These are phyloP conservation scores for Neopestalotiopsis rosae DNA, from an alignment of 2,329 filamentous ascomycete genomes.

Conservation along the genomic window DNA sequence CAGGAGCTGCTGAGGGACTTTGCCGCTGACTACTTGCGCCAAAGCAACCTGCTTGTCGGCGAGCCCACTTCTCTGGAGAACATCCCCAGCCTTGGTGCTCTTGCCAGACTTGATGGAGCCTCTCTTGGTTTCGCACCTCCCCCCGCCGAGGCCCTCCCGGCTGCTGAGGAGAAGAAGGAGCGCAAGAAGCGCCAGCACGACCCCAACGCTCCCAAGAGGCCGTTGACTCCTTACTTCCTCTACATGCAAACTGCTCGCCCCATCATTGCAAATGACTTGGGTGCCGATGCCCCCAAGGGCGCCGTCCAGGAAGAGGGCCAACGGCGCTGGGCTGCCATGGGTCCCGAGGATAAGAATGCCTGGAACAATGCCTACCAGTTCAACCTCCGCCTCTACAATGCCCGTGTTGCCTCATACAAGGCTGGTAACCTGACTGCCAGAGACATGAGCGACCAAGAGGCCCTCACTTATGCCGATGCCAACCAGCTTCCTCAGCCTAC, in stretches of 20 bases:
- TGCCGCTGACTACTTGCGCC: constrained; percentile 83
- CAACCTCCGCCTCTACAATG: constrained; percentile 70
- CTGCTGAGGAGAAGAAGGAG: constrained; percentile 78
- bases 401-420: constrained; percentile 70
- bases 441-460: constrained; percentile 66
- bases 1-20: constrained; percentile 81
- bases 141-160: constrained; percentile 39
- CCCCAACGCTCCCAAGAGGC: constrained; percentile 93
- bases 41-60: constrained; percentile 83
- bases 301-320: constrained; percentile 89
- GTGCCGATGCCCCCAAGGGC: constrained; percentile 77
- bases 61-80: constrained; percentile 60
- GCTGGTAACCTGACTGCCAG: constrained; percentile 62
- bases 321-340: constrained; percentile 83
- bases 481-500: constrained; percentile 60
- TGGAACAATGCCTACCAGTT: constrained; percentile 73
- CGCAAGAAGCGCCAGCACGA: constrained; percentile 87
- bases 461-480: constrained; percentile 64
- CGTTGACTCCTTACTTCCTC: constrained; percentile 92
- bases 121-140: constrained; percentile 38
- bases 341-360: constrained; percentile 70
- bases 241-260: constrained; percentile 89
- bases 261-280: constrained; percentile 81
- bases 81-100: constrained; percentile 40
- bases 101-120: constrained; percentile 58